Evolutionary conservation across 495 filamentous ascomycete genomes (phyloP), one percentile per base, ranked within the genome.

Genomic region (Chlorociboria aeruginascens): DNA sequence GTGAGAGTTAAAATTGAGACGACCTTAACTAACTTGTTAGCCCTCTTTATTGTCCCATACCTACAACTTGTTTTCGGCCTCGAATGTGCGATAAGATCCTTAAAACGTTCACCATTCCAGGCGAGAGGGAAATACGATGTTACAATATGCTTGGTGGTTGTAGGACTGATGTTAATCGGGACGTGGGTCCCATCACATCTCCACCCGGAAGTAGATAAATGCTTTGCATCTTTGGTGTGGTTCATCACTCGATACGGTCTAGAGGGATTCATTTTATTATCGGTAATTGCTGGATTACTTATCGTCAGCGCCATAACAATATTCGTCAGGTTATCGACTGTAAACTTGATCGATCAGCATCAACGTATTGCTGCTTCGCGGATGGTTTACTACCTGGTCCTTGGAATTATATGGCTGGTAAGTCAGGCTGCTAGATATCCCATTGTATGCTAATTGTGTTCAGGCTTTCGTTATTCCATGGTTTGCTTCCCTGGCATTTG

Each of bases 351-450:
- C 32, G 53, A 62, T 52, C 33, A 50, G 16, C 51, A 58, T 32
- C 58, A 66, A 42, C 36, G 65, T 38, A 63, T 68, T 43, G 58
- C 63, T 8, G 63, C 65, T 11, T 65, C 58, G 11, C 51, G 64
- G 41, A 60, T 64, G 52, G 61, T 65, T 0, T 68, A 66, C 44
- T 66, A 68, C 48, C 52, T 64, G 11, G 51, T 54, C 3, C 42
- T 64, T 39, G 57, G 53, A 11, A 50, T 61, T 14, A 43, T 58
- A 6, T 51, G 61, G 14, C 49, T 65, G 40, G 64, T 67, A 49
- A 52, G 64, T 53, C 31, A 32, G 32, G 13, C 13, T 28, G 20
- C 20, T 25, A 46, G 44, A 57, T 12, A 8, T 42, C 14, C 20
- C 1, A 1, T 6, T 12, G 34, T 45, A 13, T 44, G 10, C 50